These are phyloP conservation scores for Scutellaria baicalensis DNA, from an alignment of 257 asterid genomes.

Conservation along the genomic window DNA sequence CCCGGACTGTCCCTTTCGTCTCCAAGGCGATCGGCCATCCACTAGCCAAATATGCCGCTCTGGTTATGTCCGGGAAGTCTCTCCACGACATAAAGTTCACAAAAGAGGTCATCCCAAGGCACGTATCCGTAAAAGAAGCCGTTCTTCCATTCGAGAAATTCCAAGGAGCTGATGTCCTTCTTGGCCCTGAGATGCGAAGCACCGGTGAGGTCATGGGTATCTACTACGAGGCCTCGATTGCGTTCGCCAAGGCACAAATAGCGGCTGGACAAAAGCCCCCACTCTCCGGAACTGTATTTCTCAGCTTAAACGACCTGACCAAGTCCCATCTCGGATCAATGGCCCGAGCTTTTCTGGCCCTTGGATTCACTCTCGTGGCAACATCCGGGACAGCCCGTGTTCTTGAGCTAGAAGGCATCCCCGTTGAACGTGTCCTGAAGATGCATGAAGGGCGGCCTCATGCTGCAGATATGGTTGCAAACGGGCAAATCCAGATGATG, in stretches of 20 bases:
- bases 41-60: slow-evolving; percentile 89
- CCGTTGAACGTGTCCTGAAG: slow-evolving; percentile 77
- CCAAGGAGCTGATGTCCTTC: slow-evolving; percentile 86
- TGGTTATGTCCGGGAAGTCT: slow-evolving; percentile 92
- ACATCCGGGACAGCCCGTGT: slow-evolving; percentile 94
- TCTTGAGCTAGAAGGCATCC: slow-evolving; percentile 61
- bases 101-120: slow-evolving; percentile 70
- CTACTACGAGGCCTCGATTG: slow-evolving; percentile 51
- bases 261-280: slow-evolving; percentile 97
- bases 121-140: slow-evolving; percentile 89
- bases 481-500: slow-evolving; percentile 82
- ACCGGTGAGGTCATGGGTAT: slow-evolving; percentile 99
- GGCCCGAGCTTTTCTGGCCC: slow-evolving; percentile 51
- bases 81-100: slow-evolving; percentile 69
- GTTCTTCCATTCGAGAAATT: slow-evolving; percentile 96
- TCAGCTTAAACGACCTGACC: slow-evolving; percentile 78
- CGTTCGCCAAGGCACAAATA: slow-evolving; percentile 87
- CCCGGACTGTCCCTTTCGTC: slow-evolving; percentile 92
- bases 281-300: slow-evolving; percentile 71
- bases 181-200: slow-evolving; percentile 99
- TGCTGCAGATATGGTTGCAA: slow-evolving; percentile 84
- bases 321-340: slow-evolving; percentile 59
- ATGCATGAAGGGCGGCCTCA: slow-evolving; percentile 97
- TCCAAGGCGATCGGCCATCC: slow-evolving; percentile 98
- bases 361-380: slow-evolving; percentile 71